Percentiles rank a stretch among this genome's conserved stretches.
phyloP scores from a whole-genome alignment of 495 filamentous ascomycete genomes.

The Polyplosphaeria fusca region DNA sequence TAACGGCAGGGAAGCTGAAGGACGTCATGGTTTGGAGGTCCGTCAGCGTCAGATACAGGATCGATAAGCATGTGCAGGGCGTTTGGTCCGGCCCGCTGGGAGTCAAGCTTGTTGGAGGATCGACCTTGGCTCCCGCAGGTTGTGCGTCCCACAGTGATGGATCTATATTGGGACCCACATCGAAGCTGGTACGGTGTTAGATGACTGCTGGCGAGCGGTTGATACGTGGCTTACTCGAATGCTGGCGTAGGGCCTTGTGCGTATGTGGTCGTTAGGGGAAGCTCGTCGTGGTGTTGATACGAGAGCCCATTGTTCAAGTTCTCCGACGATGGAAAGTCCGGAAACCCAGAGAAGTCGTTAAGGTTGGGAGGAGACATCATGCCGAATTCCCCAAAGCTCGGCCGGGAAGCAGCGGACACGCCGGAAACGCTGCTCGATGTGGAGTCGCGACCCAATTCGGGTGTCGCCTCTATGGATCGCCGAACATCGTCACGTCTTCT shows the following conservation, averaged over 20 bases:
- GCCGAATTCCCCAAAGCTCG: conserved; percentile 9
- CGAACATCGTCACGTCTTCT: conserved; percentile 31
- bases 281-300: not conserved
- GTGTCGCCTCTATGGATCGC: not conserved
- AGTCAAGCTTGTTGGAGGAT: not conserved
- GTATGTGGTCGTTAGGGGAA: not conserved
- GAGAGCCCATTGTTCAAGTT: not conserved
- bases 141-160: conserved; percentile 16
- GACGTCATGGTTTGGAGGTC: conserved; percentile 31
- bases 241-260: not conserved
- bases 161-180: conserved; percentile 12
- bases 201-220: not conserved
- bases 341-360: not conserved
- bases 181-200: conserved; percentile 1
- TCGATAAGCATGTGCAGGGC: conserved; percentile 40
- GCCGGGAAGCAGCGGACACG: not conserved
- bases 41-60: conserved; percentile 39
- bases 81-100: not conserved
- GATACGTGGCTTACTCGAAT: conserved; percentile 11
- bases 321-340: not conserved
- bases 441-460: not conserved
- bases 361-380: conserved; percentile 1
- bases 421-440: not conserved
- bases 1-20: conserved; percentile 37
- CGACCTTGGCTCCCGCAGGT: not conserved